Conservation (phyloP, 73 alveolate genomes). For the Paramecium bursaria region DNA sequence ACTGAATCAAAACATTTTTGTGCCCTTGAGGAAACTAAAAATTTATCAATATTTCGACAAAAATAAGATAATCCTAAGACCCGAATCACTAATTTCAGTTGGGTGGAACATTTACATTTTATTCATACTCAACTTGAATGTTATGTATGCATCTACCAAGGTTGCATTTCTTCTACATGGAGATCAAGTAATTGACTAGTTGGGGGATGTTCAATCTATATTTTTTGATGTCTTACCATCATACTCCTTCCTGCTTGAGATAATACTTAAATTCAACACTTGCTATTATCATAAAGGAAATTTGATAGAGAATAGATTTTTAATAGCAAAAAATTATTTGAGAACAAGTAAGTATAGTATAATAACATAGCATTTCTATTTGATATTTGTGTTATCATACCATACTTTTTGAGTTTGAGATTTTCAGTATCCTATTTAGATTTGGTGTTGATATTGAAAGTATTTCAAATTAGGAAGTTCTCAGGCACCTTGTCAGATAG, state of each 20-base stretch:
- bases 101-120: conserved; percentile 59
- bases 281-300: conserved; percentile 46
- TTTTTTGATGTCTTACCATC: conserved; percentile 49
- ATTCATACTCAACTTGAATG: conserved; percentile 39
- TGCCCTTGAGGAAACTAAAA: conserved; percentile 47
- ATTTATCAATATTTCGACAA: not conserved
- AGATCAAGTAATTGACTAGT: conserved; percentile 1
- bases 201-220: not conserved
- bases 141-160: conserved; percentile 28
- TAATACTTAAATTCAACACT: conserved; percentile 43
- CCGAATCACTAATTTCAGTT: conserved; percentile 5
- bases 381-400: conserved; percentile 49
- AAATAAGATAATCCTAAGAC: conserved; percentile 35
- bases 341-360: conserved; percentile 3
- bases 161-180: conserved; percentile 36
- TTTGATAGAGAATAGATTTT: conserved; percentile 43
- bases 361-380: conserved; percentile 11
- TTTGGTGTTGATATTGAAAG: conserved; percentile 34
- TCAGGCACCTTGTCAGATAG: conserved; percentile 37
- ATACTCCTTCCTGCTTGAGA: conserved; percentile 33
- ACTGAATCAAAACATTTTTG: conserved; percentile 29
- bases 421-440: conserved; percentile 43
- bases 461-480: conserved; percentile 29
- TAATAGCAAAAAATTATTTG: conserved; percentile 35
- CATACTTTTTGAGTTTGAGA: conserved; percentile 52